phyloP scores from a whole-genome alignment of 2,329 filamentous ascomycete genomes.

The Camillea tinctor region DNA sequence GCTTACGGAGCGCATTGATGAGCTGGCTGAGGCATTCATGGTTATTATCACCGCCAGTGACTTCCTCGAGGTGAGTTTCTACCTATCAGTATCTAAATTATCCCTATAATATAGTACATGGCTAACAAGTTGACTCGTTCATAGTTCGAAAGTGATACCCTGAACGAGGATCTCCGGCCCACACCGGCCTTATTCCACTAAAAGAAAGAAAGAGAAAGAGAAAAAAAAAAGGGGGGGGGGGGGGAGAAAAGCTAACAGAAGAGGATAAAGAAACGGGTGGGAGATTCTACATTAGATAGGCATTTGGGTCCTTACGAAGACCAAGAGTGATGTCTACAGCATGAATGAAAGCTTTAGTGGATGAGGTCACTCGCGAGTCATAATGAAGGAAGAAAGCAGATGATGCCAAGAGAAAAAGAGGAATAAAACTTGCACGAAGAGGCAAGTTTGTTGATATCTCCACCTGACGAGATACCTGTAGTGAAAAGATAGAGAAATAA shows the following conservation, averaged over 20 bases:
- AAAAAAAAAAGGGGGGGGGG: not conserved
- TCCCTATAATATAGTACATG: not conserved
- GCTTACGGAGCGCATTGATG: slow-evolving; percentile 64
- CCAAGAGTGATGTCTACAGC: not conserved
- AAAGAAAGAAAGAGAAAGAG: slow-evolving; percentile 5
- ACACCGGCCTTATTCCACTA: slow-evolving; percentile 28
- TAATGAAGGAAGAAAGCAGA: not conserved
- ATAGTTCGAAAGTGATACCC: slow-evolving; percentile 29
- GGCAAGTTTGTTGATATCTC: not conserved
- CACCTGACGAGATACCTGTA: not conserved
- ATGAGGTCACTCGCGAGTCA: not conserved
- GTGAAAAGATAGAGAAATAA: not conserved
- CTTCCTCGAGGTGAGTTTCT: slow-evolving; percentile 71
- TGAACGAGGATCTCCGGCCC: slow-evolving; percentile 20
- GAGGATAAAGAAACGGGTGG: not conserved
- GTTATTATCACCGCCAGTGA: slow-evolving; percentile 78
- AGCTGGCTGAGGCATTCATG: slow-evolving; percentile 82
- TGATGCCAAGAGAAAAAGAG: not conserved
- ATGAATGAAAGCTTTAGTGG: not conserved
- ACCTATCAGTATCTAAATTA: not conserved
- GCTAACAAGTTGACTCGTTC: slow-evolving; percentile 14
- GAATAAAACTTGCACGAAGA: not conserved
- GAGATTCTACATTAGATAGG: not conserved
- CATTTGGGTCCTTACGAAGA: not conserved
- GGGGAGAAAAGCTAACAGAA: not conserved